Evolutionary conservation across 495 filamentous ascomycete genomes (phyloP), one percentile per base, ranked within the genome.

Genomic region (Hypoxylon lenormandii): DNA sequence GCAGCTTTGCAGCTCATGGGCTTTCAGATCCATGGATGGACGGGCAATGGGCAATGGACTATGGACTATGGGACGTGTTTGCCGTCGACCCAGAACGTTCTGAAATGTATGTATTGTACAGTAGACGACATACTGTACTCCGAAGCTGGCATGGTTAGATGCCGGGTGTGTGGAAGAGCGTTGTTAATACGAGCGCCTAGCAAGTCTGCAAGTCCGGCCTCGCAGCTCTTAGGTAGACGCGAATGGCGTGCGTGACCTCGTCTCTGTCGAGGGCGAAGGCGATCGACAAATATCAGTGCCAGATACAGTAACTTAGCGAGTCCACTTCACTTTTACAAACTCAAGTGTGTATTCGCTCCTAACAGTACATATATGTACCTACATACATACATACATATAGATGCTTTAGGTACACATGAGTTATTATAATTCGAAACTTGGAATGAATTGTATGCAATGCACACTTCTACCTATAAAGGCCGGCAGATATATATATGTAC

Each of bases 31-130:
- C 30, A 33, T 33, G 30, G 30, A 33, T 33, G 30, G 30, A 7
- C 26, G 26, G 7, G 26, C 3, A 28, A 28, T 28, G 26, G 10
- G 8, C 15, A 26, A 50, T 5, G 11, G 10, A 22, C 11, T 13
- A 3, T 51, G 48, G 48, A 26, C 23, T 13, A 3, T 10, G 1
- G 10, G 18, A 10, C 10, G 30, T 61, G 57, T 58, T 33, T 42
- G 51, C 42, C 30, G 53, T 57, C 57, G 67, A 70, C 67, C 67
- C 45, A 70, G 67, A 70, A 61, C 61, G 56, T 55, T 70, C 66
- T 49, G 48, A 60, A 62, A 15, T 13, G 19, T 21, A 23, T 26
- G 46, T 28, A 48, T 48, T 46, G 46, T 26, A 48, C 22, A 30
- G 30, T 33, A 33, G 10, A 33, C 10, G 30, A 33, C 30, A 13